These are phyloP conservation scores for Pseudopithomyces maydicus DNA, from an alignment of 2,329 filamentous ascomycete species.

Conservation along the genomic window DNA sequence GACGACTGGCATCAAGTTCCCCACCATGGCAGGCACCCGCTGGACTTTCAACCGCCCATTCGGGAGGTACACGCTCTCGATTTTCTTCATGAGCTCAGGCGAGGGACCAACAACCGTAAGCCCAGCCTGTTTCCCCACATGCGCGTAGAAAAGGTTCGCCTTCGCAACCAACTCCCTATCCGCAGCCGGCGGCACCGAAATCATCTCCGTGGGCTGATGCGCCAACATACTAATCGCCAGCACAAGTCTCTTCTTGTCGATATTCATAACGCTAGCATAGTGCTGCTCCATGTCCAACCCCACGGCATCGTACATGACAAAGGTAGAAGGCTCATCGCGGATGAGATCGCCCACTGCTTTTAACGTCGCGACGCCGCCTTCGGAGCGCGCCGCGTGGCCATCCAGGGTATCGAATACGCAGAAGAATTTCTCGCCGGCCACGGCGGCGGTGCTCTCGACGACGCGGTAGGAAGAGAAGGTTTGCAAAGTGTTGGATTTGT, in stretches of 20 bases:
- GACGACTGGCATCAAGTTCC: background rate
- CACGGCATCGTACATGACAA: conserved; percentile 23
- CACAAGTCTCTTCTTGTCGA: conserved; percentile 14
- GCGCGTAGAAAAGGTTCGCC: conserved; percentile 21
- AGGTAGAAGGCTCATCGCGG: conserved; percentile 10
- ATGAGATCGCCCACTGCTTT: conserved; percentile 18
- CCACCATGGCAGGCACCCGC: background rate
- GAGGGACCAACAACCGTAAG: background rate
- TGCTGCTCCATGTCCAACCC: conserved; percentile 22
- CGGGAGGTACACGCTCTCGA: background rate
- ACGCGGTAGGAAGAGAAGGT: conserved; percentile 23
- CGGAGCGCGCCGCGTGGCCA: conserved; percentile 24
- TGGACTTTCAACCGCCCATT: background rate
- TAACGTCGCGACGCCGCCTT: conserved; percentile 20
- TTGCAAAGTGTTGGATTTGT: conserved; percentile 21
- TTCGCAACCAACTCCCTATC: conserved; percentile 9
- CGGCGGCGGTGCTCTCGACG: conserved; percentile 20
- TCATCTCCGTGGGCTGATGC: conserved; percentile 21
- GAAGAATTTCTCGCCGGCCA: conserved; percentile 17
- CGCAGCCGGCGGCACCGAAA: conserved; percentile 17
- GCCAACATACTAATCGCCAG: conserved; percentile 21
- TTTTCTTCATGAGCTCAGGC: background rate
- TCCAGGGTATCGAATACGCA: conserved; percentile 28
- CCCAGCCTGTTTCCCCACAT: background rate
- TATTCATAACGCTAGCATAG: conserved; percentile 16